Base-by-base conservation (phyloP, 2,329 filamentous ascomycete genomes). In the Xylaria multiplex region DNA sequence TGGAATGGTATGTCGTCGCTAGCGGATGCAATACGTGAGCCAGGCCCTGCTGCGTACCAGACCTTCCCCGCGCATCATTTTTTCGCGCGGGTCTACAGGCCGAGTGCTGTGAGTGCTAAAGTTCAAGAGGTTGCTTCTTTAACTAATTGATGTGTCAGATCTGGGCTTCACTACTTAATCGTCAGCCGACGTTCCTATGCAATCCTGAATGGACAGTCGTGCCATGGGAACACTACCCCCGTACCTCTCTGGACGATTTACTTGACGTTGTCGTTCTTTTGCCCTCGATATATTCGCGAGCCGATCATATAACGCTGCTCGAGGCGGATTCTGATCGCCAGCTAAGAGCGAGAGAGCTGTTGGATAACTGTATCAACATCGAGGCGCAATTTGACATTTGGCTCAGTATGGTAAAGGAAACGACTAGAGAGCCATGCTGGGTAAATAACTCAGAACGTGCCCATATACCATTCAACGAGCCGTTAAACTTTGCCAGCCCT, bases 11-110 rank as follows among this genome's bases (percentile, higher is more conserved):
- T 78, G 2, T 71, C 78, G 1, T 72, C 77, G 16, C 75, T 81
- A 42, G 70, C 72, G 58, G 78, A 79, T 64, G 66, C 68, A 9
- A 75, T 86, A 56, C 78, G 78, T 53, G 78, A 77, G 27, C 73
- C 79, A 19, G 85, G 85, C 0, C 83, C 86, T 0, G 75, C 77
- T 2, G 74, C 77, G 48, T 88, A 86, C 66, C 78, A 78, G 43
- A 75, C 75, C 0, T 88, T 88, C 59, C 86, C 86, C 1, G 79
- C 83, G 11, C 86, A 88, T 64, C 85, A 88, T 71, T 87, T 86
- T 72, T 88, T 88, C 62, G 81, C 82, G 27, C 81, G 85, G 11
- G 80, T 88, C 5, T 88, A 84, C 69, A 82, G 86, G 27, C 84
- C 83, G 14, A 81, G 78, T 54, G 83, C 82, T 52, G 85, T 87